These are phyloP conservation scores for Artemisia tridentata DNA, from an alignment of 129 eudicot genomes.

Conservation along the genomic window DNA sequence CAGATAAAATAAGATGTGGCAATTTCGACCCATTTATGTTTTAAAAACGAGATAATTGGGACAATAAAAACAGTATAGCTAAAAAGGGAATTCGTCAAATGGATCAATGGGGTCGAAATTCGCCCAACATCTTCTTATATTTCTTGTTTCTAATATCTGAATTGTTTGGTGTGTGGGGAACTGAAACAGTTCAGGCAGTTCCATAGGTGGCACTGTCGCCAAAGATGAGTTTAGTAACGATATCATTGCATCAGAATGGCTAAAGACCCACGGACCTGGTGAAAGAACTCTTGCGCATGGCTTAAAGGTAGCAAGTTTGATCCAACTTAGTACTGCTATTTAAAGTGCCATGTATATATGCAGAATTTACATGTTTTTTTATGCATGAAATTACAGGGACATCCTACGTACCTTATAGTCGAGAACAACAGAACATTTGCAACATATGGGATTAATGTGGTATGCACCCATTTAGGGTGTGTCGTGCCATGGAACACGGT, in stretches of 20 bases:
- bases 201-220: slow-evolving; percentile 48
- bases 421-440: slow-evolving; percentile 66
- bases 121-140: not conserved
- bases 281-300: slow-evolving; percentile 88
- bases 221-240: slow-evolving; percentile 86
- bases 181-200: slow-evolving; percentile 47
- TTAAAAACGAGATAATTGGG: too few relatives aligned
- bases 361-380: slow-evolving; percentile 8
- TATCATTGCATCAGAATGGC: slow-evolving; percentile 64
- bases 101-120: too few relatives aligned
- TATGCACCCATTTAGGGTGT: slow-evolving; percentile 95
- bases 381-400: slow-evolving; percentile 50
- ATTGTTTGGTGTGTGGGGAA: not conserved
- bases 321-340: not conserved
- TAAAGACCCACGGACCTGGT: slow-evolving; percentile 69
- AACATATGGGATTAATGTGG: slow-evolving; percentile 77
- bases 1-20: too few relatives aligned
- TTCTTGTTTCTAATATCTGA: not conserved
- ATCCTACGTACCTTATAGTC: slow-evolving; percentile 86
- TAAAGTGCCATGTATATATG: not conserved
- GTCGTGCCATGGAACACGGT: slow-evolving; percentile 89
- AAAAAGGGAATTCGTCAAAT: too few relatives aligned
- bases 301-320: slow-evolving; percentile 50
- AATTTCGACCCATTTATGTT: not conserved
- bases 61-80: too few relatives aligned